These are phyloP conservation scores for Plasmodium reichenowi DNA, from an alignment of 169 alveolate genomes.

Conservation along the genomic window DNA sequence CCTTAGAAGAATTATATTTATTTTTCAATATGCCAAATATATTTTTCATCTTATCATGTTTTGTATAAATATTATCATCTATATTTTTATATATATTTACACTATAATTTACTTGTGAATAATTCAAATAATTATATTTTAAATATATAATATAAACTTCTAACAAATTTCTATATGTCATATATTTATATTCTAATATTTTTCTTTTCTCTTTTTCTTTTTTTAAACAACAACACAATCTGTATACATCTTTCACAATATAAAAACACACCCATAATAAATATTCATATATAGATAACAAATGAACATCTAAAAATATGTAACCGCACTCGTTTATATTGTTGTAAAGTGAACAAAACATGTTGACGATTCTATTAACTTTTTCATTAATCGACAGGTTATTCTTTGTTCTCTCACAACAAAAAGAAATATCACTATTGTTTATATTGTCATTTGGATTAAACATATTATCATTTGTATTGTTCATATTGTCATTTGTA, in stretches of 20 bases:
- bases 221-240: constrained; percentile 15
- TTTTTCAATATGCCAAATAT: constrained; percentile 2
- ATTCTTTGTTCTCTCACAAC: neutral
- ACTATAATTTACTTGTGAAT: constrained; percentile 8
- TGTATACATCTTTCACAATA: constrained; percentile 61
- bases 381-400: constrained; percentile 25
- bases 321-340: constrained; percentile 59
- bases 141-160: constrained; percentile 65
- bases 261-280: constrained; percentile 27
- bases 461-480: neutral
- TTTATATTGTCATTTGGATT: neutral
- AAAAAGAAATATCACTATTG: neutral
- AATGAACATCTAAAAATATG: constrained; percentile 52
- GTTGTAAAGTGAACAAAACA: constrained; percentile 18
- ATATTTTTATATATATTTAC: constrained; percentile 11
- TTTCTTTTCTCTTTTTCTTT: constrained; percentile 56
- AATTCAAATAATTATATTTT: constrained; percentile 63
- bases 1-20: neutral
- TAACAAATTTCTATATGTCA: constrained; percentile 67
- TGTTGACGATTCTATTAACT: constrained; percentile 31
- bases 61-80: constrained; percentile 6
- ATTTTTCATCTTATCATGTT: constrained; percentile 9
- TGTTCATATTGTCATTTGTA: neutral
- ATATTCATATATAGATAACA: constrained; percentile 53
- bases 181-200: constrained; percentile 34